phyloP scores from a whole-genome alignment of 192 early-diverging fungal species.

The Phycomyces blakesleeanus region DNA sequence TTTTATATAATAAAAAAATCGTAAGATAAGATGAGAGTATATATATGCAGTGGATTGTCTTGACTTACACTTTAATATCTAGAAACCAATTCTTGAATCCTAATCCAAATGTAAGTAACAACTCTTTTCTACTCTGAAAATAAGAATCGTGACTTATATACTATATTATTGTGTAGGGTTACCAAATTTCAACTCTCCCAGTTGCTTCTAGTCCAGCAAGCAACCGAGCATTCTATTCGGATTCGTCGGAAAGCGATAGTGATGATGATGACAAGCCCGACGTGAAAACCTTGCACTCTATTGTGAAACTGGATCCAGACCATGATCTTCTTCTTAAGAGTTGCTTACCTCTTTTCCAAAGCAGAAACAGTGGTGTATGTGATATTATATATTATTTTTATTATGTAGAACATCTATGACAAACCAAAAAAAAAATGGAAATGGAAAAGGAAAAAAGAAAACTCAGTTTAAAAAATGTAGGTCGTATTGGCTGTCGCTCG shows the following conservation, averaged over 20 bases:
- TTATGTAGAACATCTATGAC: too few relatives aligned
- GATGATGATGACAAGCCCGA: conserved; percentile 7
- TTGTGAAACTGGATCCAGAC: conserved; percentile 69
- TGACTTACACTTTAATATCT: neutral
- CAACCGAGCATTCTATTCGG: conserved; percentile 41
- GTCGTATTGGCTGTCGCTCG: conserved; percentile 68
- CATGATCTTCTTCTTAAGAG: conserved; percentile 70
- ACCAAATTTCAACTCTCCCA: conserved; percentile 7
- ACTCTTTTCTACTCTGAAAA: conserved; percentile 4
- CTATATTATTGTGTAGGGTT: conserved; percentile 15
- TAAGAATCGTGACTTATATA: neutral
- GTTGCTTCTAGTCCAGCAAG: conserved; percentile 5
- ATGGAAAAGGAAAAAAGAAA: neutral
- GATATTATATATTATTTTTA: neutral
- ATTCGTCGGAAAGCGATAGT: conserved; percentile 9
- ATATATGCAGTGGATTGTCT: neutral
- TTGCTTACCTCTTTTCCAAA: conserved; percentile 71
- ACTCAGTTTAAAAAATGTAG: conserved; percentile 18
- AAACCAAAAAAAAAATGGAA: too few relatives aligned
- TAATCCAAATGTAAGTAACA: conserved; percentile 33
- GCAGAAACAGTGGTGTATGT: conserved; percentile 78
- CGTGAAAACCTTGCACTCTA: neutral
- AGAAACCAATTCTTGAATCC: conserved; percentile 60
- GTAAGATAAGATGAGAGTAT: too few relatives aligned
- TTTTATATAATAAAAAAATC: too few relatives aligned